Conservation (phyloP, 2,329 filamentous ascomycete genomes). For the Cryphonectria carpinicola region DNA sequence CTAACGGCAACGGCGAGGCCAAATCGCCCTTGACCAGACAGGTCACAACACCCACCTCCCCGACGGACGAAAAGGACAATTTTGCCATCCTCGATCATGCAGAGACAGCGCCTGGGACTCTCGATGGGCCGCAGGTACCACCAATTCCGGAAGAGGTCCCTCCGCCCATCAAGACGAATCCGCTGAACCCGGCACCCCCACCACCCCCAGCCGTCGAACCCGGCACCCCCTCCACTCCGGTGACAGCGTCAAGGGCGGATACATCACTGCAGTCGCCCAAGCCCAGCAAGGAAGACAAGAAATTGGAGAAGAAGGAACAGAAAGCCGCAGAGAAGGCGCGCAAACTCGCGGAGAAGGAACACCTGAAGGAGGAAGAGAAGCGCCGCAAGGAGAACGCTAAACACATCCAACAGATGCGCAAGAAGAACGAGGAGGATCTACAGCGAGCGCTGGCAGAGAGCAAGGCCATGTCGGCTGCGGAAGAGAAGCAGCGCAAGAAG, state of each 20-base stretch:
- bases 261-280: slow-evolving; percentile 27
- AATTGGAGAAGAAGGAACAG: slow-evolving; percentile 71
- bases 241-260: slow-evolving; percentile 62
- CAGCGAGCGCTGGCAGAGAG: slow-evolving; percentile 68
- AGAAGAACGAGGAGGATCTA: slow-evolving; percentile 65
- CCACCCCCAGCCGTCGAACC: slow-evolving; percentile 34
- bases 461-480: slow-evolving; percentile 63
- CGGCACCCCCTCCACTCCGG: slow-evolving; percentile 29
- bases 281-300: slow-evolving; percentile 64
- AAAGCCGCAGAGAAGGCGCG: slow-evolving; percentile 56
- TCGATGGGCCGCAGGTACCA: slow-evolving; percentile 31
- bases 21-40: slow-evolving; percentile 52
- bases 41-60: slow-evolving; percentile 49
- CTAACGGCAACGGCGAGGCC: slow-evolving; percentile 46
- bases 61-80: slow-evolving; percentile 52
- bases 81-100: slow-evolving; percentile 68
- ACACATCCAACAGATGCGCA: slow-evolving; percentile 43
- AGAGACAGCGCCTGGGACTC: slow-evolving; percentile 60
- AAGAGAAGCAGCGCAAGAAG: slow-evolving; percentile 46
- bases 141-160: slow-evolving; percentile 32
- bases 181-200: slow-evolving; percentile 37
- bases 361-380: slow-evolving; percentile 50
- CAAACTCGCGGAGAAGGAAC: slow-evolving; percentile 51
- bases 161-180: slow-evolving; percentile 33
- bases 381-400: slow-evolving; percentile 42